phyloP scores from a whole-genome alignment of 2,329 filamentous ascomycete species.

The Chalaropsis ovoidea region DNA sequence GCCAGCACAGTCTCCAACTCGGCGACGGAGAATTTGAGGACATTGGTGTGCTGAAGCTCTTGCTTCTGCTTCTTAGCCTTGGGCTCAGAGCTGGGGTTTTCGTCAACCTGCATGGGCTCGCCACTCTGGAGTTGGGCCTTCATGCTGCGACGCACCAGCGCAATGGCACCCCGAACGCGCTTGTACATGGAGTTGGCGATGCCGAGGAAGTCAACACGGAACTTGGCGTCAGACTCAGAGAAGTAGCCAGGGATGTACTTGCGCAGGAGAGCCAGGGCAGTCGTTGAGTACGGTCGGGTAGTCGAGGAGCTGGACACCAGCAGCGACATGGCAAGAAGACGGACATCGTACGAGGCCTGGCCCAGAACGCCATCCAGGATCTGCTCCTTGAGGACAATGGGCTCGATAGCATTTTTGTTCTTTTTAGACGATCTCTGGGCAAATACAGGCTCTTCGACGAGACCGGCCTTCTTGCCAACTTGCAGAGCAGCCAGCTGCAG shows the following conservation, averaged over 20 bases:
- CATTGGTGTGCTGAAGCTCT: conserved; percentile 35
- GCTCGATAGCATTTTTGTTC: conserved; percentile 23
- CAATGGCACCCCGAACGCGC: conserved; percentile 58
- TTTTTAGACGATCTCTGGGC: conserved; percentile 23
- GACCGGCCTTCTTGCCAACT: conserved; percentile 57
- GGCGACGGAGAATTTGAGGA: conserved; percentile 34
- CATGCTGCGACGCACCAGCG: conserved; percentile 42
- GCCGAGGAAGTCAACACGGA: conserved; percentile 68
- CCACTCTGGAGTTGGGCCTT: conserved; percentile 30
- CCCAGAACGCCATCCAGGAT: conserved; percentile 45
- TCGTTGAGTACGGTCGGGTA: conserved; percentile 58
- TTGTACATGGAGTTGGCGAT: conserved; percentile 67
- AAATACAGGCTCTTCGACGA: conserved; percentile 52
- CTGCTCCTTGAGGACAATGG: conserved; percentile 35
- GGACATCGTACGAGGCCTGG: conserved; percentile 52
- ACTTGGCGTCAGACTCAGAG: conserved; percentile 75
- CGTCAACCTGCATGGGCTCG: conserved; percentile 33
- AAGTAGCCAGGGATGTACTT: conserved; percentile 61
- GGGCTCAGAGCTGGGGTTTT: conserved; percentile 25
- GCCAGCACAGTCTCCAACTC: conserved; percentile 36
- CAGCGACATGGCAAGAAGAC: conserved; percentile 71
- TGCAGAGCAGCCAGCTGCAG: conserved; percentile 59
- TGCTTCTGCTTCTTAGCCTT: conserved; percentile 28
- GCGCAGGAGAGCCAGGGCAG: conserved; percentile 52
- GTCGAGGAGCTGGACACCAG: conserved; percentile 65